These are phyloP conservation scores for Mrakia hoshinonis DNA, from an alignment of 768 basidiomycete genomes.

Conservation along the genomic window DNA sequence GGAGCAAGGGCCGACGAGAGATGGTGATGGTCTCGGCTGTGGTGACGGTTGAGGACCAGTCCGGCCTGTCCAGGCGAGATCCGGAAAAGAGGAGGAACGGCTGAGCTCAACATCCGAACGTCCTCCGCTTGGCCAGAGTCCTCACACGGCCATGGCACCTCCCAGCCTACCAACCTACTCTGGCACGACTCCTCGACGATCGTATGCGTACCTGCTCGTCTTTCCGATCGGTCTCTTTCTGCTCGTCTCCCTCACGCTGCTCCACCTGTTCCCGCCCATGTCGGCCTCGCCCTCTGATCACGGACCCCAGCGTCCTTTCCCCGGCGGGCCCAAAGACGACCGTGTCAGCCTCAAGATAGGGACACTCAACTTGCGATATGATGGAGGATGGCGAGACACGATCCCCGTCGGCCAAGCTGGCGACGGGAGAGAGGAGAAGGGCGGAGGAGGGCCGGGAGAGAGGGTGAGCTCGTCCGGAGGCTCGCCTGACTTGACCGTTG, in stretches of 20 bases:
- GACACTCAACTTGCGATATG: constrained; percentile 19
- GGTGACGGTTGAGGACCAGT: too few relatives aligned
- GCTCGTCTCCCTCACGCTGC: neutral
- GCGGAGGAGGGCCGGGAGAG: constrained; percentile 12
- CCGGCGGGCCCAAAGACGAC: neutral
- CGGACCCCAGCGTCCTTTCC: neutral
- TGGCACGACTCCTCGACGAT: neutral
- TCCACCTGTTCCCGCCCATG: neutral
- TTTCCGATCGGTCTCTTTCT: neutral
- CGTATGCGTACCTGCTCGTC: neutral
- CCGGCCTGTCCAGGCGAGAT: too few relatives aligned
- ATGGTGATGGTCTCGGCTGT: too few relatives aligned
- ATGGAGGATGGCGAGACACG: constrained; percentile 1
- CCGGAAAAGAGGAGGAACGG: neutral
- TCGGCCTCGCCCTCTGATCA: neutral
- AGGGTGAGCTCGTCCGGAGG: neutral
- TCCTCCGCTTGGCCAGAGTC: too few relatives aligned
- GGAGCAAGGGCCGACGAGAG: too few relatives aligned
- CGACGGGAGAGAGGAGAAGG: constrained; percentile 5
- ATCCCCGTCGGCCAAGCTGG: constrained; percentile 19
- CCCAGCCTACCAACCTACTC: too few relatives aligned
- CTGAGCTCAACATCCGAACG: too few relatives aligned
- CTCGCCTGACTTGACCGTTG: neutral
- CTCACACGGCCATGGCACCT: too few relatives aligned
- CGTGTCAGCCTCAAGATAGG: constrained; percentile 4